These are phyloP conservation scores for Spirogloea muscicola DNA, from an alignment of 139 green algal genomes.

Conservation along the genomic window DNA sequence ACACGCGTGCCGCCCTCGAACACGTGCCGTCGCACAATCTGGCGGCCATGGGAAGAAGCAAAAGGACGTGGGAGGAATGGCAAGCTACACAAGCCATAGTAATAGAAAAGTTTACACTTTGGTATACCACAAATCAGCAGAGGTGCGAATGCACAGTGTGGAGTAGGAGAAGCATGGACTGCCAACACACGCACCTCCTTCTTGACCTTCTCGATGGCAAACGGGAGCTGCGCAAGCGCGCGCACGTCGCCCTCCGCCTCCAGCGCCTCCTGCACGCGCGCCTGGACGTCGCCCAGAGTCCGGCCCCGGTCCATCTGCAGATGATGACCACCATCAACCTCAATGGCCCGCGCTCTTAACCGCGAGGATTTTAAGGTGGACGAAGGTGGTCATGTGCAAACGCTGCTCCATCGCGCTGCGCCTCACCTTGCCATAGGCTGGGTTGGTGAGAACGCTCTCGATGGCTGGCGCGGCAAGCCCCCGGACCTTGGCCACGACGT, in stretches of 20 bases:
- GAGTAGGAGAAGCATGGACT: too few species aligned
- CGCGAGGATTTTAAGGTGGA: background rate
- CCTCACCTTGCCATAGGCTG: conserved; percentile 24
- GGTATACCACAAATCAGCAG: too few species aligned
- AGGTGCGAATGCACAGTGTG: too few species aligned
- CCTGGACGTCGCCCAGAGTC: conserved; percentile 32
- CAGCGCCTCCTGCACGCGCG: conserved; percentile 20
- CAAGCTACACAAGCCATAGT: background rate
- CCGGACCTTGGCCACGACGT: conserved; percentile 14
- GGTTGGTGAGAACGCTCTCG: conserved; percentile 19
- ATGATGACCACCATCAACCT: too few species aligned
- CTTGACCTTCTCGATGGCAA: conserved; percentile 32
- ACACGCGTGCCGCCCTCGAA: conserved; percentile 5
- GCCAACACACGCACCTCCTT: conserved; percentile 16
- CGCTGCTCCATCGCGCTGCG: background rate
- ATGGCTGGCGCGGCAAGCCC: conserved; percentile 12
- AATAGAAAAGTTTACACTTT: too few species aligned
- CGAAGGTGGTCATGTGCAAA: background rate
- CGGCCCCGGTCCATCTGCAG: conserved; percentile 32
- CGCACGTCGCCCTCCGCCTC: conserved; percentile 11
- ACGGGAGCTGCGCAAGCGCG: conserved; percentile 7
- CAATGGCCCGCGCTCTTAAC: too few species aligned
- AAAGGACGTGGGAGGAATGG: background rate
- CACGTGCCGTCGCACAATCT: conserved; percentile 14
- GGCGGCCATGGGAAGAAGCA: background rate